phyloP scores from a whole-genome alignment of 1,284 basidiomycete species.

The Waitea zeae region DNA sequence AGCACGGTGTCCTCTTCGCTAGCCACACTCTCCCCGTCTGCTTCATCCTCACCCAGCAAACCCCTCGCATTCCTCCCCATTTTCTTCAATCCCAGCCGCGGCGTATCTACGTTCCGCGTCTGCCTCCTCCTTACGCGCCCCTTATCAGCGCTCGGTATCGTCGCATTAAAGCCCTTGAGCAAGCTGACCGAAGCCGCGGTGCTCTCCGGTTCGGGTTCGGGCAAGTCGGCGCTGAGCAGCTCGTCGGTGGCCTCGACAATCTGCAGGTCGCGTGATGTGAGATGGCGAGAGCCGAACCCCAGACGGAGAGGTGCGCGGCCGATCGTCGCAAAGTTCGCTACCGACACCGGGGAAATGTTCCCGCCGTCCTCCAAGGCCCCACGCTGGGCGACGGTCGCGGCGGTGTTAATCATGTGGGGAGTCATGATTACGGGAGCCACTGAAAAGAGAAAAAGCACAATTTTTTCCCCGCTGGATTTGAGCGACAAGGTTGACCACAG shows the following conservation, averaged over 20 bases:
- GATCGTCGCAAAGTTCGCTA: slow-evolving; percentile 51
- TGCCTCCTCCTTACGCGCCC: slow-evolving; percentile 59
- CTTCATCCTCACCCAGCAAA: slow-evolving; percentile 46
- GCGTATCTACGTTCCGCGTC: slow-evolving; percentile 66
- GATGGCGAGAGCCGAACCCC: slow-evolving; percentile 40
- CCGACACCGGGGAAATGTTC: slow-evolving; percentile 17
- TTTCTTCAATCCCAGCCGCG: slow-evolving; percentile 61
- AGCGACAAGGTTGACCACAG: slow-evolving; percentile 1
- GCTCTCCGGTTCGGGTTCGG: slow-evolving; percentile 44
- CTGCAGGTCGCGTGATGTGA: slow-evolving; percentile 70
- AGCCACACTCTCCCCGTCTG: slow-evolving; percentile 38
- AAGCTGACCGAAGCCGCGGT: slow-evolving; percentile 43
- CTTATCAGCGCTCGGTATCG: slow-evolving; percentile 74
- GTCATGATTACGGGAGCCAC: slow-evolving; percentile 88
- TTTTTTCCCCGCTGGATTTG: not conserved
- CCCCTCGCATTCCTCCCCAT: slow-evolving; percentile 66
- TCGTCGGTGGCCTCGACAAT: slow-evolving; percentile 72
- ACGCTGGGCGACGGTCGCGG: slow-evolving; percentile 40
- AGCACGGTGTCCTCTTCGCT: slow-evolving; percentile 54
- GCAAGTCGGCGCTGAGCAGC: slow-evolving; percentile 55
- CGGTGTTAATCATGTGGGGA: slow-evolving; percentile 55
- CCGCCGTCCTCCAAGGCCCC: slow-evolving; percentile 19
- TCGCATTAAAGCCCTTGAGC: slow-evolving; percentile 79
- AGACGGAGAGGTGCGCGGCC: slow-evolving; percentile 58
- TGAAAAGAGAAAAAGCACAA: slow-evolving; percentile 15